Evolutionary conservation across 2,329 filamentous ascomycete genomes (phyloP), one percentile per base, ranked within the genome.

Genomic region (Xylariales sp.): DNA sequence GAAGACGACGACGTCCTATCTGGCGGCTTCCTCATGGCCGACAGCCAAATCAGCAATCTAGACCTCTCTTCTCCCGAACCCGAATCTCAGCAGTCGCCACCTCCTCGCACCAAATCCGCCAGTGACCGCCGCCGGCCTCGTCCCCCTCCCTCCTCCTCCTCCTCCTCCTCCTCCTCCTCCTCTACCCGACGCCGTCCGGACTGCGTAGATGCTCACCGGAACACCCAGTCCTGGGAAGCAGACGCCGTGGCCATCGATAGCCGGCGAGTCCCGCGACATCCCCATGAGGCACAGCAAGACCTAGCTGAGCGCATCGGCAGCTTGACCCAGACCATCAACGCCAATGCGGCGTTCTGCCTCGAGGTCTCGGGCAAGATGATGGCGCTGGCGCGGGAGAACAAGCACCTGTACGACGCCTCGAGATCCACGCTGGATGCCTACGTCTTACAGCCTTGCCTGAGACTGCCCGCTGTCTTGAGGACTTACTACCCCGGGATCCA

Each of bases 371-470:
- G 37, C 21, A 42, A 45, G 31, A 42, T 47, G 37, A 18, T 51
- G 24, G 35, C 38, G 15, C 14, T 51, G 9, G 48, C 48, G 11
- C 45, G 31, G 14, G 44, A 51, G 38, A 46, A 51, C 38, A 43
- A 38, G 28, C 46, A 49, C 33, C 41, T 47, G 8, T 24, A 43
- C 10, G 36, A 36, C n/a, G 38, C 24, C 15, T 40, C 46, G 4
- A 37, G 36, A 6, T 33, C 36, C 10, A 38, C 33, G 16, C 38
- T 50, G 35, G 38, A 46, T 18, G 31, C 38, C 15, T 51, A 49
- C 27, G 42, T 51, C 19, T 21, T 49, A 22, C 40, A 46, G 19
- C 48, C 48, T 14, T 34, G 34, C 14, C 35, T 46, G 18, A 41
- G 29, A 18, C 21, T 46, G 16, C 36, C 39, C 10, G 36, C 24